A percentile compares a stretch with the other conserved stretches of the same genome.
These are phyloP conservation scores for Flaveria brownii DNA, from an alignment of 129 eudicot species.

Conservation along the genomic window DNA sequence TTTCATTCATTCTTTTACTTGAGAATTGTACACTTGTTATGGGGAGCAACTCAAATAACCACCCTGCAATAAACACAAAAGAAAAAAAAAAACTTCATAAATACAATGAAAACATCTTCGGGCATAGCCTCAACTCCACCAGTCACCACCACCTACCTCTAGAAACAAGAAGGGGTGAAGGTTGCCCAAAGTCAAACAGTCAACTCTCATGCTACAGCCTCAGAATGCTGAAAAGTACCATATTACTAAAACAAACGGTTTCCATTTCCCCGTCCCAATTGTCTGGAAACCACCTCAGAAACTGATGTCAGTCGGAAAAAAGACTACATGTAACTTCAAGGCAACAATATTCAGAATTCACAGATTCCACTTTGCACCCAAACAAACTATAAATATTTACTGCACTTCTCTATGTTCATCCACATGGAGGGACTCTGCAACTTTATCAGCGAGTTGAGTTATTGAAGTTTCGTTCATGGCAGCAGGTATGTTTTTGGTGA, in stretches of 20 bases:
- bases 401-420: constrained; percentile 50
- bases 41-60: constrained; percentile 39
- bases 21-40: constrained; percentile 40
- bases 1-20: constrained; percentile 35
- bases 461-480: constrained; percentile 41
- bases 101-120: constrained; percentile 27
- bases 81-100: constrained; percentile 8
- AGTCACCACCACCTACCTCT: constrained; percentile 42
- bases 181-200: constrained; percentile 35
- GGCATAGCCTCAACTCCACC: constrained; percentile 22
- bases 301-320: constrained; percentile 28
- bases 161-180: constrained; percentile 34
- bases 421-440: constrained; percentile 59
- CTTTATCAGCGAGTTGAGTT: constrained; percentile 58
- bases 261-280: constrained; percentile 12
- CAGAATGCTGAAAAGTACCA: constrained; percentile 13
- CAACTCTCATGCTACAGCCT: constrained; percentile 28
- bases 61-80: constrained; percentile 28
- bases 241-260: constrained; percentile 28
- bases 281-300: constrained; percentile 22
- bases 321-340: constrained; percentile 12
- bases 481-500: constrained; percentile 38
- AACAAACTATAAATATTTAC: constrained; percentile 29
- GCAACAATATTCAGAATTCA: constrained; percentile 31
- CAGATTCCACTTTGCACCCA: constrained; percentile 22